phyloP scores from a whole-genome alignment of 2,329 filamentous ascomycete genomes.

The Leptographium radiaticola region DNA sequence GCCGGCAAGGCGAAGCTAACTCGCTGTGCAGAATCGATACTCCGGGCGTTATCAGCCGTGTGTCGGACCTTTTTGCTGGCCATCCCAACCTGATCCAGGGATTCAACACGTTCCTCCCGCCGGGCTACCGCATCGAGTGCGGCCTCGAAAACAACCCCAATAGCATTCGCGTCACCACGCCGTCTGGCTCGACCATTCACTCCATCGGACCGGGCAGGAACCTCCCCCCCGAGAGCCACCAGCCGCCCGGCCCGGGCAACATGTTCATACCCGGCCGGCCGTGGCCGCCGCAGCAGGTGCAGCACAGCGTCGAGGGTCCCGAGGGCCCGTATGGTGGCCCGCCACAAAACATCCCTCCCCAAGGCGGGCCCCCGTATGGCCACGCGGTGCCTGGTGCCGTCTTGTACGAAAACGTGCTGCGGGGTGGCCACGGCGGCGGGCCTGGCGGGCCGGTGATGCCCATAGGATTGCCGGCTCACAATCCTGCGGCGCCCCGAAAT shows the following conservation, averaged over 20 bases:
- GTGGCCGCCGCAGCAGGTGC: slow-evolving; percentile 26
- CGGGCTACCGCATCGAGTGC: slow-evolving; percentile 93
- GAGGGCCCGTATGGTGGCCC: slow-evolving; percentile 50
- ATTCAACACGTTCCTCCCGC: slow-evolving; percentile 94
- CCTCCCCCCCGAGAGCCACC: slow-evolving; percentile 31
- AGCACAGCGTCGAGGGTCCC: slow-evolving; percentile 49
- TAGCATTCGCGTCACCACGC: slow-evolving; percentile 90
- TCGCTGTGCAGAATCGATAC: slow-evolving; percentile 62
- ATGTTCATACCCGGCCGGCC: slow-evolving; percentile 31
- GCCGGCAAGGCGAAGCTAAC: slow-evolving; percentile 1
- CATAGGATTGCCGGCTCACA: slow-evolving; percentile 18
- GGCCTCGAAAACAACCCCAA: slow-evolving; percentile 89
- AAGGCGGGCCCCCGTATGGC: slow-evolving; percentile 18
- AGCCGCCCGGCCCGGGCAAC: slow-evolving; percentile 24
- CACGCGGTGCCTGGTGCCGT: slow-evolving; percentile 1
- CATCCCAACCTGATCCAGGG: slow-evolving; percentile 93
- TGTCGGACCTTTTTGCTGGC: slow-evolving; percentile 89
- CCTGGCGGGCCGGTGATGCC: slow-evolving; percentile 2
- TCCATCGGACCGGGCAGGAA: slow-evolving; percentile 53
- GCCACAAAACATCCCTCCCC: slow-evolving; percentile 32
- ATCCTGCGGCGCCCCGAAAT: slow-evolving; percentile 33
- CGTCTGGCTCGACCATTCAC: slow-evolving; percentile 91
- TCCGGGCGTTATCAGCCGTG: slow-evolving; percentile 90
- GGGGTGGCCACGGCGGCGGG: slow-evolving; percentile 2
- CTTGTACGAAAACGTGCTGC: slow-evolving; percentile 7